Percentiles rank a stretch among this genome's conserved stretches.
Conservation (phyloP, 2,329 filamentous ascomycete genomes). For the Sporothrix variecibatus region DNA sequence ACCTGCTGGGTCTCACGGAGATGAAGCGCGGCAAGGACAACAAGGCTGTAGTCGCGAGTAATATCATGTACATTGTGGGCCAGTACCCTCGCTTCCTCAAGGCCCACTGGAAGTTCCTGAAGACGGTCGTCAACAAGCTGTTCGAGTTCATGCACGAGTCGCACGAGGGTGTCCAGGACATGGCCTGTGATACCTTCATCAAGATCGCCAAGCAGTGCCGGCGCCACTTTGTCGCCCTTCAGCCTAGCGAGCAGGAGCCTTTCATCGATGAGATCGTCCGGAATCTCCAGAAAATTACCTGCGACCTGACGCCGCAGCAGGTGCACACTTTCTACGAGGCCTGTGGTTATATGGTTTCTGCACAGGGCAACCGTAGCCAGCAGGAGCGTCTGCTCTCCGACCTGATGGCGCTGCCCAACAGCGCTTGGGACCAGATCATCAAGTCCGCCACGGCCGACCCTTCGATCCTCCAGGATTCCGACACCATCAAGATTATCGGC, state of each 20-base stretch:
- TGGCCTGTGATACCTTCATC: constrained; percentile 99
- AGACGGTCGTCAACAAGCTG: constrained; percentile 98
- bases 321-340: constrained; percentile 99
- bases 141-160: constrained; percentile 99
- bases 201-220: constrained; percentile 99
- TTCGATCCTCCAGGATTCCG: constrained; percentile 81
- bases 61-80: constrained; percentile 99
- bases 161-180: constrained; percentile 98
- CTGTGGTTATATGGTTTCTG: constrained; percentile 98
- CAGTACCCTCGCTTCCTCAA: constrained; percentile 98
- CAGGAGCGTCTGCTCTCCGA: constrained; percentile 91
- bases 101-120: constrained; percentile 99
- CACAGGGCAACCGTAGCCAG: constrained; percentile 90
- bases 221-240: constrained; percentile 92
- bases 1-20: constrained; percentile 91
- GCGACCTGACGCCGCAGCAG: constrained; percentile 91
- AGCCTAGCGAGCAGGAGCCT: constrained; percentile 89
- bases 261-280: constrained; percentile 99
- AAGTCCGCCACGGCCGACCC: constrained; percentile 82
- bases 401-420: constrained; percentile 90
- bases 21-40: constrained; percentile 99
- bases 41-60: constrained; percentile 97
- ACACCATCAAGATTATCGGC: constrained; percentile 97
- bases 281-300: constrained; percentile 93
- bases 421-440: constrained; percentile 95